phyloP scores from a whole-genome alignment of 192 early-diverging fungal species.

The Coemansia sp. region DNA sequence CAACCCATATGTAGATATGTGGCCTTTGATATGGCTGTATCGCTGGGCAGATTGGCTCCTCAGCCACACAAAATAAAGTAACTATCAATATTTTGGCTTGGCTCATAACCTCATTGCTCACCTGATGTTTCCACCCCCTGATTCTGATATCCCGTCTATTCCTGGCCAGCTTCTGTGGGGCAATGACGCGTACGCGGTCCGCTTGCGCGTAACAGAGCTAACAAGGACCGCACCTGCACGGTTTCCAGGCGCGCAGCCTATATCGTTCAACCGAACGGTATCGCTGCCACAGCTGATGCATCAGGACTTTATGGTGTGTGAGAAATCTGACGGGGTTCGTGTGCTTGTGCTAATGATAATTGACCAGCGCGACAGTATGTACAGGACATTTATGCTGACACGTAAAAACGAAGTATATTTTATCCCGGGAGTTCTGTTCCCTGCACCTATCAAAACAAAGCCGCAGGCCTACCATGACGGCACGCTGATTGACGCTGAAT shows the following conservation, averaged over 20 bases:
- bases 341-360: constrained; percentile 54
- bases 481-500: constrained; percentile 90
- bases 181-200: constrained; percentile 10
- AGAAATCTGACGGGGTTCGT: constrained; percentile 82
- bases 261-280: constrained; percentile 27
- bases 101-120: too few relatives aligned
- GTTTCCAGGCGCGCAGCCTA: constrained; percentile 47
- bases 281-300: constrained; percentile 14
- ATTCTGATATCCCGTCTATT: constrained; percentile 15
- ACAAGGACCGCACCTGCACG: background rate
- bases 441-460: constrained; percentile 45
- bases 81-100: too few relatives aligned
- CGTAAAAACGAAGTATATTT: constrained; percentile 84
- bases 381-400: constrained; percentile 23
- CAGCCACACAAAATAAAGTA: too few relatives aligned
- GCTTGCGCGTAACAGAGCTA: constrained; percentile 9
- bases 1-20: too few relatives aligned
- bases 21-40: too few relatives aligned
- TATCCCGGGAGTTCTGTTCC: constrained; percentile 62
- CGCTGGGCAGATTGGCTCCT: too few relatives aligned
- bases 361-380: background rate
- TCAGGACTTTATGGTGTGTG: constrained; percentile 69
- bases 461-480: constrained; percentile 57
- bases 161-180: constrained; percentile 15
- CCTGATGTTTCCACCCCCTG: background rate